These are phyloP conservation scores for Dittrichia graveolens DNA, from an alignment of 129 eudicot genomes.

Conservation along the genomic window DNA sequence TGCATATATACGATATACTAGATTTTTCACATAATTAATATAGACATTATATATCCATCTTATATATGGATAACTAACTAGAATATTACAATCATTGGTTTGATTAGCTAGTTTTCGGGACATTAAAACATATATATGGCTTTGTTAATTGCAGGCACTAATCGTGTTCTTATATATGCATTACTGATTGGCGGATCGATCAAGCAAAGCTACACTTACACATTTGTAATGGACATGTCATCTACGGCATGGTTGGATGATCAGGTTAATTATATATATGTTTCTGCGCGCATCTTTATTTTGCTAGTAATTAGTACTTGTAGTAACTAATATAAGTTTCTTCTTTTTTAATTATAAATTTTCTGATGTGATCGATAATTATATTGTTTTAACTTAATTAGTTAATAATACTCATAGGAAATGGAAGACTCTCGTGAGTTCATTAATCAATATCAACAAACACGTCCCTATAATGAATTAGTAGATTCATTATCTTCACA, in stretches of 20 bases:
- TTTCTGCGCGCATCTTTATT: background rate
- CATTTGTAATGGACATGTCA: conserved; percentile 21
- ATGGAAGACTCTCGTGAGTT: conserved; percentile 18
- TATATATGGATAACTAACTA: too few species aligned
- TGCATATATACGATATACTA: too few species aligned
- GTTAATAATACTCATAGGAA: conserved; percentile 3
- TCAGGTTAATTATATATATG: conserved; percentile 6
- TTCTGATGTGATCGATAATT: background rate
- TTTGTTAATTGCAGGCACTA: conserved; percentile 18
- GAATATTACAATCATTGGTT: too few species aligned
- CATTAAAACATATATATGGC: background rate
- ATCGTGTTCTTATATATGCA: background rate
- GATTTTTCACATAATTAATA: too few species aligned
- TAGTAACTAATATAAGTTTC: too few species aligned
- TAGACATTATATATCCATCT: too few species aligned
- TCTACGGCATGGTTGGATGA: conserved; percentile 24
- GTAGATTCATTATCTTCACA: conserved; percentile 24
- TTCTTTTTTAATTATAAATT: background rate
- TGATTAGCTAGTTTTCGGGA: too few species aligned
- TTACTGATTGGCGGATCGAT: background rate
- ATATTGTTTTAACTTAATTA: too few species aligned
- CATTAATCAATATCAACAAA: conserved; percentile 20
- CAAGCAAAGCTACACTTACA: background rate
- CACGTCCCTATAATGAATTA: conserved; percentile 21
- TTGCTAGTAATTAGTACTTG: too few species aligned